Evolutionary conservation across 2,329 filamentous ascomycete species (phyloP).

Genomic region (Colletotrichum noveboracense): DNA sequence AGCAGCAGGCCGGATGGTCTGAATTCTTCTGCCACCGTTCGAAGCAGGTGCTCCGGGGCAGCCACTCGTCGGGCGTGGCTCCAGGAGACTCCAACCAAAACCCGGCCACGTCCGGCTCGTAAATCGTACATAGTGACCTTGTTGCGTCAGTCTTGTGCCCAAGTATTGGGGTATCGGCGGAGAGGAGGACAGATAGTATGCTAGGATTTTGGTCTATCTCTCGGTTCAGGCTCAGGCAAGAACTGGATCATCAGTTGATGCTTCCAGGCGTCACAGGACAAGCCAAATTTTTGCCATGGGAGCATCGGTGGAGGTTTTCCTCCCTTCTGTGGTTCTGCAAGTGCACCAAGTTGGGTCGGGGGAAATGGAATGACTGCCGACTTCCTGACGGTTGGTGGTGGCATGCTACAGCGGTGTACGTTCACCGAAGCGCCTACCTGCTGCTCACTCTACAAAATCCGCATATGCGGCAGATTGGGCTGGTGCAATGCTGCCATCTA

Average conservation of each 20-base stretch:
- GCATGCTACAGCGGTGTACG: not conserved
- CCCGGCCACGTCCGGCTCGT: not conserved
- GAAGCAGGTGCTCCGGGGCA: not conserved
- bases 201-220: not conserved
- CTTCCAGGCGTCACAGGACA: not conserved
- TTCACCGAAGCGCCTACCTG: not conserved
- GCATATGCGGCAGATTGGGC: not conserved
- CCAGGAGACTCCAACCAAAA: not conserved
- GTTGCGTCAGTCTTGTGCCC: not conserved
- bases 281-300: not conserved
- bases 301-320: not conserved
- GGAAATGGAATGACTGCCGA: not conserved
- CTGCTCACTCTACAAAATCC: not conserved
- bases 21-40: not conserved
- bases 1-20: not conserved
- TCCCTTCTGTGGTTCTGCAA: slow-evolving; percentile 15
- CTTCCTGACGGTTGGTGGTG: not conserved
- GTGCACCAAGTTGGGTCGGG: slow-evolving; percentile 6
- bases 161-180: not conserved
- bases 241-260: not conserved
- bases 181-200: slow-evolving; percentile 16
- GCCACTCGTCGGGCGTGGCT: not conserved
- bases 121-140: slow-evolving; percentile 23
- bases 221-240: not conserved
- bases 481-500: not conserved